A percentile compares a stretch with the other conserved stretches of the same genome.
Conservation (phyloP, 495 filamentous ascomycete species). For the Chaetomium cochliodes region DNA sequence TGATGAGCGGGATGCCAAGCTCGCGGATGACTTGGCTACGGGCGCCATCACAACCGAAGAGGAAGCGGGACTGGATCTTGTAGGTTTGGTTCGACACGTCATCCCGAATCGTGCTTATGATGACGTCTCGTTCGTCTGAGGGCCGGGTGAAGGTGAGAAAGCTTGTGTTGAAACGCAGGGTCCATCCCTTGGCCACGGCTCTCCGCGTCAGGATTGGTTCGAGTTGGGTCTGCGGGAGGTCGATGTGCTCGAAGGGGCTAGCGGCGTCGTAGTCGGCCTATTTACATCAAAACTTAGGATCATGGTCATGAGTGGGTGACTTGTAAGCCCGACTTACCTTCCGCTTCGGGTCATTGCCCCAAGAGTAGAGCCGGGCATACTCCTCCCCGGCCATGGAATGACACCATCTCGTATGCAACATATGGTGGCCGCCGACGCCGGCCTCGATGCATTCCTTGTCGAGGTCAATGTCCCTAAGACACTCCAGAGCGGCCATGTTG, state of each 20-base stretch:
- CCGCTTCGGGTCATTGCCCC: slow-evolving; percentile 52
- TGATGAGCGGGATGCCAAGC: slow-evolving; percentile 48
- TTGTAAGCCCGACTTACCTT: slow-evolving; percentile 29
- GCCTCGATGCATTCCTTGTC: slow-evolving; percentile 41
- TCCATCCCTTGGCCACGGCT: slow-evolving; percentile 45
- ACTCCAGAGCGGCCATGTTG: slow-evolving; percentile 48
- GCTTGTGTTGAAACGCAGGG: slow-evolving; percentile 46
- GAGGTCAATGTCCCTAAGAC: slow-evolving; percentile 53
- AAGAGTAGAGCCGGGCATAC: slow-evolving; percentile 52
- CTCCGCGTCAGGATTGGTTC: slow-evolving; percentile 52
- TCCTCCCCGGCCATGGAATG: slow-evolving; percentile 56
- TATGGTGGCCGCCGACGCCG: slow-evolving; percentile 39
- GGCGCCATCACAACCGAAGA: slow-evolving; percentile 60
- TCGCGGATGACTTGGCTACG: slow-evolving; percentile 51
- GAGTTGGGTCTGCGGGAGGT: slow-evolving; percentile 52
- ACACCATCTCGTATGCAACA: slow-evolving; percentile 55
- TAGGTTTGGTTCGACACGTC: slow-evolving; percentile 43
- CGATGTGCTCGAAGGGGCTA: slow-evolving; percentile 48
- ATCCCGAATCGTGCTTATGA: slow-evolving; percentile 46
- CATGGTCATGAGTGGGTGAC: not conserved
- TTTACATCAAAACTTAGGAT: not conserved
- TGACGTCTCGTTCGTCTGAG: slow-evolving; percentile 23
- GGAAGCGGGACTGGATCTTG: slow-evolving; percentile 51
- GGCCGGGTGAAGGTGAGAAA: slow-evolving; percentile 38
- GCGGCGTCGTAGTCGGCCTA: slow-evolving; percentile 56